A percentile compares a stretch with the other conserved stretches of the same genome.
phyloP scores from a whole-genome alignment of 148 eudicot species.

The Fallopia convolvulus region DNA sequence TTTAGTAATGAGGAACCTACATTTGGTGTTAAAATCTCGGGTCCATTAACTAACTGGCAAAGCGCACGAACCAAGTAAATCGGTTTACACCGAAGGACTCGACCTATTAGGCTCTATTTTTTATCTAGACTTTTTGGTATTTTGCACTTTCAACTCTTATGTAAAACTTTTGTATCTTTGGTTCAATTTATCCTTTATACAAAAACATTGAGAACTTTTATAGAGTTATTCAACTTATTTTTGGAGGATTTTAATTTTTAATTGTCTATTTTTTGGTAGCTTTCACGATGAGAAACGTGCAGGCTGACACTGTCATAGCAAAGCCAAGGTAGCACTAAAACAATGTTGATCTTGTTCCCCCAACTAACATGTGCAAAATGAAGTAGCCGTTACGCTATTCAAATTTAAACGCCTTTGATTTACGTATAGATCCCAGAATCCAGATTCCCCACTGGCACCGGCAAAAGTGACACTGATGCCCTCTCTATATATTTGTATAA shows the following conservation, averaged over 20 bases:
- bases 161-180: no score
- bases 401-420: slow-evolving; percentile 4
- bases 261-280: background rate
- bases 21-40: no score
- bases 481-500: background rate
- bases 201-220: background rate
- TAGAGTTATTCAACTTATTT: background rate
- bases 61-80: no score
- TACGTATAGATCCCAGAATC: background rate
- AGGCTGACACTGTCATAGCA: background rate
- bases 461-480: background rate
- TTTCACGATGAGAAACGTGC: background rate
- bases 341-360: slow-evolving; percentile 7
- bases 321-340: background rate
- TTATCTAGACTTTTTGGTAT: no score
- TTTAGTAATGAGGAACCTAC: no score
- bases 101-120: no score
- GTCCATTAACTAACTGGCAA: no score
- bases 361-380: background rate
- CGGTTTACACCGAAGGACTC: no score
- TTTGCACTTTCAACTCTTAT: no score
- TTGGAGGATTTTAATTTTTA: background rate
- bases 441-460: background rate
- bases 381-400: slow-evolving; percentile 12
- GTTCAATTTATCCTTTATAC: no score